Evolutionary conservation across 495 filamentous ascomycete species (phyloP).

Genomic region (Aspergillus haitiensis): DNA sequence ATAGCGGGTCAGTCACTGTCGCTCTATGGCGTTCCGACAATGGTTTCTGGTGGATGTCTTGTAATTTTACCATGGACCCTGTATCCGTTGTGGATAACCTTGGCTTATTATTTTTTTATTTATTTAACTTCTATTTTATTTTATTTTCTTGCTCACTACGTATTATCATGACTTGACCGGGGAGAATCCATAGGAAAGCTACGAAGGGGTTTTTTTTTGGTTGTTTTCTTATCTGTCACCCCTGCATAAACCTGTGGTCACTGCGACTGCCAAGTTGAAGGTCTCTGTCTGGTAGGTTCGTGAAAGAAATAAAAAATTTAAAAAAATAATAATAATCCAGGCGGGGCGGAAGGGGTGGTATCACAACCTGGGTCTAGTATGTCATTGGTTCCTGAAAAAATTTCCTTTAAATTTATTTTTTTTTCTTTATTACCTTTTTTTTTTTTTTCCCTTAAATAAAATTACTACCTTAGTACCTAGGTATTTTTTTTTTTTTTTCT

Average conservation of each 20-base stretch:
- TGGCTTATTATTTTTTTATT: background rate
- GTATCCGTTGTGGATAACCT: background rate
- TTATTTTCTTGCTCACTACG: background rate
- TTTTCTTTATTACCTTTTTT: background rate
- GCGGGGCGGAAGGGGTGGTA: constrained; percentile 16
- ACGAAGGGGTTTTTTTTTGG: background rate
- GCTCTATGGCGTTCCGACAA: too few relatives aligned
- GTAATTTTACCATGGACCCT: constrained; percentile 9
- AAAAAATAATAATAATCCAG: background rate
- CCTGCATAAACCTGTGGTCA: constrained; percentile 1
- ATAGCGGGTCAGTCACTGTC: background rate
- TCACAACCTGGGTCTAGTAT: background rate
- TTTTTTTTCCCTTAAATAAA: background rate
- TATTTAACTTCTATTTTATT: background rate
- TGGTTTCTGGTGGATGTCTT: background rate
- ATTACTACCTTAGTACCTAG: background rate
- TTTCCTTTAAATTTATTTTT: background rate
- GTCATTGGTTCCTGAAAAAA: background rate
- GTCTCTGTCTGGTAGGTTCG: background rate
- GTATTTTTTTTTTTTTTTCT: background rate
- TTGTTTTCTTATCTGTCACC: background rate
- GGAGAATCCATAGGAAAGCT: too few relatives aligned
- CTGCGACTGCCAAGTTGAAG: background rate
- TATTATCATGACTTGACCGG: background rate
- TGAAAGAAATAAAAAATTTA: background rate